Base-by-base conservation (phyloP, 2,329 filamentous ascomycete species). In the Ophiostoma perfectum region DNA sequence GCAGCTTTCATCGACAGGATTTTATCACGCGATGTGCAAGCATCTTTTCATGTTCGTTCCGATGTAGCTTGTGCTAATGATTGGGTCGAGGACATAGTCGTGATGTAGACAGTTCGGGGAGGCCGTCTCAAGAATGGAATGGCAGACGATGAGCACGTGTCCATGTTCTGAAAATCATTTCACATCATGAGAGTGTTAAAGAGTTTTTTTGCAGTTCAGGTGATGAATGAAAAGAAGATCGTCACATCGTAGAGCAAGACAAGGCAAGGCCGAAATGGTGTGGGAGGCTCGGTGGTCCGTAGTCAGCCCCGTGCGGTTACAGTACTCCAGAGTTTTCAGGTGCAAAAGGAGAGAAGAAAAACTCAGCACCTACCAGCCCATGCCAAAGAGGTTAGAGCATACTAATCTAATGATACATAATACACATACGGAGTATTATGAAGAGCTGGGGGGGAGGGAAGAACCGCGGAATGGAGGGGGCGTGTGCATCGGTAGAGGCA, bases 401-500 rank as follows among this genome's bases (percentile, higher is more conserved):
- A 27, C 27, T 27, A 27, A 27, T 55, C 49, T 55, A 27, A 27
- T 9, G 27, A 55, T 27, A 27, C 18, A 18, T 27, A 55, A 55
- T 55, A 55, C n/a, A 27, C 14, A 4, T 5, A 6, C 45, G 27
- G 16, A 18, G 47, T 49, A 18, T 52, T 58, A 62, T 7, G 18
- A 12, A 4, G 4, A 12, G 55, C 27, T 39, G 60, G 27, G n/a
- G 14, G 41, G 38, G 4, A n/a, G 39, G 66, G 14, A 58, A 45
- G 64, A 66, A 39, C 16, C 27, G 14, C 5, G 58, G 11, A 62
- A 39, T 6, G 58, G 58, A 62, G 58, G 58, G 47, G 58, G 58
- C 38, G 58, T 62, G 58, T 62, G 58, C 36, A 62, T 62, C 58
- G 38, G 38, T 62, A 60, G 55, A 14, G 55, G 11, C 9, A 60